phyloP scores from a whole-genome alignment of 176 grass and related monocot species.

The Neostapfia colusana region DNA sequence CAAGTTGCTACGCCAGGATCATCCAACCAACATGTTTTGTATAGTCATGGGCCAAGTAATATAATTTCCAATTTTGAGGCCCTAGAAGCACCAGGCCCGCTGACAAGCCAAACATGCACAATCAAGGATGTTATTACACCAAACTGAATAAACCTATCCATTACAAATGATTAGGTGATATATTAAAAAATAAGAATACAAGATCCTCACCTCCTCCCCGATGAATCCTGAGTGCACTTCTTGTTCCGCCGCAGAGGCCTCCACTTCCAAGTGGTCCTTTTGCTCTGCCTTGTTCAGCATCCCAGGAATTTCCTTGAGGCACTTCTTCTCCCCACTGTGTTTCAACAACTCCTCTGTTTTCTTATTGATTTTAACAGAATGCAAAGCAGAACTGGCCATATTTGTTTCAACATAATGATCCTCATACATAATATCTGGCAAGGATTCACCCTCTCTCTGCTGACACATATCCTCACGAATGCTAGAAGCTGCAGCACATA shows the following conservation, averaged over 20 bases:
- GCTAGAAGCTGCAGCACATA: conserved; percentile 20
- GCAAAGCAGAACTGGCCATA: conserved; percentile 48
- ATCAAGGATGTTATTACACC: not conserved
- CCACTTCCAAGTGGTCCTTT: conserved; percentile 36
- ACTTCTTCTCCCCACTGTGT: conserved; percentile 40
- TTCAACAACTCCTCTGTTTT: conserved; percentile 41
- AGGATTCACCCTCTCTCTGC: conserved; percentile 21
- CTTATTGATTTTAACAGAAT: conserved; percentile 46
- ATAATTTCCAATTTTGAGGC: not conserved
- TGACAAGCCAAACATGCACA: conserved; percentile 11
- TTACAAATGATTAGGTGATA: not conserved
- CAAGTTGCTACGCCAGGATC: too few relatives aligned
- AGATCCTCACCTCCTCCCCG: conserved; percentile 58
- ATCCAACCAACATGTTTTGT: too few relatives aligned
- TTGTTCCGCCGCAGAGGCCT: conserved; percentile 37
- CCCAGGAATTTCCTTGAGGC: conserved; percentile 25
- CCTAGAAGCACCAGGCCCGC: conserved; percentile 5
- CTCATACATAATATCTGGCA: conserved; percentile 32
- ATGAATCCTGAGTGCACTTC: conserved; percentile 34
- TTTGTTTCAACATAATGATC: conserved; percentile 37
- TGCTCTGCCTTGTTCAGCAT: conserved; percentile 45
- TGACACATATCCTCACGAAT: conserved; percentile 19
- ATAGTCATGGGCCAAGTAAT: not conserved
- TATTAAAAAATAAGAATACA: conserved; percentile 1
- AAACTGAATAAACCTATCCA: conserved; percentile 9